Evolutionary conservation across 441 rosid species (phyloP), one percentile per base, ranked within the genome.

Genomic region (Raphanus hybrid): DNA sequence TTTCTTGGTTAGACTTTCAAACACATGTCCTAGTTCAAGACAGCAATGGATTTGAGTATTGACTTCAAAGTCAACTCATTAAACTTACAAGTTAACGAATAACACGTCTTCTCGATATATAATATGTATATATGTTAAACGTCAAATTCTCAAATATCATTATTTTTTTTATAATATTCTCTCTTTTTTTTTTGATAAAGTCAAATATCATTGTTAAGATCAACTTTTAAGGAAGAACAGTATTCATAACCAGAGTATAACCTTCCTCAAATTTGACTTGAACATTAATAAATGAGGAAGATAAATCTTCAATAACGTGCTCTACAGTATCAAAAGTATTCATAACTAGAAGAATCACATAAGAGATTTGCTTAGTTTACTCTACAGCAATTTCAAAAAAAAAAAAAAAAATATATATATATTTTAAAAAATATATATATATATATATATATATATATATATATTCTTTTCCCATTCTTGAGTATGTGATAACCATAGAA

Each of bases 21-120:
- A 69, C 79, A 62, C 79, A 12, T 76, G 69, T 69, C 69, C 1
- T 52, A 52, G 8, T 52, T 52, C 58, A 52, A 52, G 3, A 52
- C 58, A 52, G 58, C 9, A 6, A 48, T 48, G 54, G 54, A 48
- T 48, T 52, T 14, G 20, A 14, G 18, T 14, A 2, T 23, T 52
- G 58, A 52, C 20, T 52, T 50, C 57, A 75, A 45, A 45, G 45
- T 41, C 69, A 62, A 45, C 48, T 45, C 26, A 27, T 10, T 7
- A 29, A 45, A 61, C 23, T 6, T 16, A 37, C 60, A 48, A 58
- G 14, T 12, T 18, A 12, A 59, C 73, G 26, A 41, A 29, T 60
- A 50, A 52, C 57, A 43, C 52, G 52, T 45, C 52, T 37, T 32
- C 11, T 66, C 9, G 27, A 1, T 9, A 35, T 70, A 37, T 41